These are phyloP conservation scores for Gymnopilus junonius DNA, from an alignment of 768 basidiomycete genomes.

Conservation along the genomic window DNA sequence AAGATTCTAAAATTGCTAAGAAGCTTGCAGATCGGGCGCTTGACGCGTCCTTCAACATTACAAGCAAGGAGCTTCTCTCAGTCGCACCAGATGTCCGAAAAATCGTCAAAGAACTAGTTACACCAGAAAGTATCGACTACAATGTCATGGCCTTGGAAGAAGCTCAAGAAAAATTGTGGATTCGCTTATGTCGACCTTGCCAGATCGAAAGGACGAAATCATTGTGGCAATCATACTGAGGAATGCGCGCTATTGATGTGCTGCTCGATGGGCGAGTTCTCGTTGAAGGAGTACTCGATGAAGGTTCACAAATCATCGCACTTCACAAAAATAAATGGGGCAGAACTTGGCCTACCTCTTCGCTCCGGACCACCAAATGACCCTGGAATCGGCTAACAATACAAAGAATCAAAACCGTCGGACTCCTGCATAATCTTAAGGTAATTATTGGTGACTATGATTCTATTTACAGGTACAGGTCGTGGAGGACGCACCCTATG, in stretches of 20 bases:
- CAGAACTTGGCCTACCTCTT: conserved; percentile 11
- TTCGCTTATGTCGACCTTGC: neutral
- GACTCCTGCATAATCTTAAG: conserved; percentile 18
- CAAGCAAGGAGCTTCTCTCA: conserved; percentile 16
- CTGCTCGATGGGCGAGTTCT: conserved; percentile 5
- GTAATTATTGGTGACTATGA: conserved; percentile 17
- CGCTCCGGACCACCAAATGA: conserved; percentile 15
- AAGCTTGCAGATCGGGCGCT: conserved; percentile 11
- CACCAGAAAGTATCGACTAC: conserved; percentile 1
- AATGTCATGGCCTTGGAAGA: neutral
- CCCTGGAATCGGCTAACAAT: conserved; percentile 23
- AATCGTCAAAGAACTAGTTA: conserved; percentile 9
- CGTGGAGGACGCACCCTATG: conserved; percentile 20
- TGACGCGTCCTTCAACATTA: conserved; percentile 14
- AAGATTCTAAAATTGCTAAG: conserved; percentile 11
- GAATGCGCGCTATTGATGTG: conserved; percentile 10
- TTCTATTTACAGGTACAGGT: conserved; percentile 28
- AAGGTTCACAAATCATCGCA: conserved; percentile 21
- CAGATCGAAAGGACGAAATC: neutral
- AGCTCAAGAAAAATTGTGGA: neutral
- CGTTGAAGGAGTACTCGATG: conserved; percentile 17
- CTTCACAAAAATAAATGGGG: conserved; percentile 15
- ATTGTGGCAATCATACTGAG: conserved; percentile 16
- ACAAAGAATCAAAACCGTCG: conserved; percentile 12
- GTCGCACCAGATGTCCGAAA: conserved; percentile 16